Evolutionary conservation across 257 asterid genomes (phyloP), one percentile per base, ranked within the genome.

Genomic region (Nicotiana noctiflora): DNA sequence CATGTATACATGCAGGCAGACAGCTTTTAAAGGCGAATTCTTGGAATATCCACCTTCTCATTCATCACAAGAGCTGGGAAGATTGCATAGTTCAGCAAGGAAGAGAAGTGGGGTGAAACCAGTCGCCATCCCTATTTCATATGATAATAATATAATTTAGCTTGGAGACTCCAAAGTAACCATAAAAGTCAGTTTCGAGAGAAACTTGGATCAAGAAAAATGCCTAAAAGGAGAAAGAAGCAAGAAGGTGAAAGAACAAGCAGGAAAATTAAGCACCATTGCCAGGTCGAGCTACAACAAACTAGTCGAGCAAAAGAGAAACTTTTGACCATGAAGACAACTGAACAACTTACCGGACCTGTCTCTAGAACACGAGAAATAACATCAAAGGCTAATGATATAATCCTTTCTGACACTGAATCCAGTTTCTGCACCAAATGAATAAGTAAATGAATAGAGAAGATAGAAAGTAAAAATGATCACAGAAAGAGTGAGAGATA

Each of bases 91-190:
- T 83, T 83, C 23, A 85, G 82, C 86, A 87, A 81, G 78, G 86
- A 74, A 62, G 87, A 75, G 76, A 87, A 87, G 80, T 85, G 85
- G 32, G 90, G 86, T 52, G 88, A 83, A 11, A 87, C 80, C 72
- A 87, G 76, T 52, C 90, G 78, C 90, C 88, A 87, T 83, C 90
- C 90, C 90, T 87, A 76, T 81, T 81, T 49, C 44, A 77, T 55
- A 44, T 25, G 55, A 37, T 12, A 6, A 82, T 21, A 49, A 75
- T 63, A 27, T 60, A 55, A 76, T 72, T 57, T 53, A 81, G 29
- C 59, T 25, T 59, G 15, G 57, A 72, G 15, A 53, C 68, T 75
- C 29, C 66, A 27, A 7, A 64, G 25, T 44, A 79, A 61, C 59
- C 29, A 40, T 49, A 44, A 25, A 32, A 40, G 61, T 79, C 51